Conservation (phyloP, 176 grass and related monocot genomes). For the Triticum dicoccoides region DNA sequence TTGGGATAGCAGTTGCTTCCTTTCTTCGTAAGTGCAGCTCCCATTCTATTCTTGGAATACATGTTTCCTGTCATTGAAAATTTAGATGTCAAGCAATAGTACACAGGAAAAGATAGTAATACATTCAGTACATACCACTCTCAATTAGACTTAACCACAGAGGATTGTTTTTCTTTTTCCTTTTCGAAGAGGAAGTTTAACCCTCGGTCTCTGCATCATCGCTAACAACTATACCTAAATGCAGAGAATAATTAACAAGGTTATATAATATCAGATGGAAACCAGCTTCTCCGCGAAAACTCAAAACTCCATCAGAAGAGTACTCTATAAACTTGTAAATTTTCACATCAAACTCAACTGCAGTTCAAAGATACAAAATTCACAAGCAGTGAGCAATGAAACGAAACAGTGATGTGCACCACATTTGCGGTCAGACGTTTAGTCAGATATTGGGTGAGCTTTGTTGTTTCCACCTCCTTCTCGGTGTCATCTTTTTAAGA, state of each 20-base stretch:
- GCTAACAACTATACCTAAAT: not conserved
- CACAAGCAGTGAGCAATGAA: not conserved
- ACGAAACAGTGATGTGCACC: not conserved
- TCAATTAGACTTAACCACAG: not conserved
- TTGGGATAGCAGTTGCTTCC: constrained; percentile 47
- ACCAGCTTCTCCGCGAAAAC: not conserved
- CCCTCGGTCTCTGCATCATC: too few relatives aligned
- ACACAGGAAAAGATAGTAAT: not conserved
- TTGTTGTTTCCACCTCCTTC: not conserved
- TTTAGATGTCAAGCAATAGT: not conserved
- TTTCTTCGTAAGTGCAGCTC: constrained; percentile 63
- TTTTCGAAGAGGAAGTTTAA: too few relatives aligned
- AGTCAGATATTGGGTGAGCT: not conserved
- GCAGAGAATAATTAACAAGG: not conserved
- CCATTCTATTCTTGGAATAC: not conserved
- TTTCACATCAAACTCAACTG: not conserved
- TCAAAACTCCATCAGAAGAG: not conserved
- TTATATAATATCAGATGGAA: not conserved
- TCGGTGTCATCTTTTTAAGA: not conserved
- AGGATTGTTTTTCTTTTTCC: too few relatives aligned
- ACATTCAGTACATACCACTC: not conserved
- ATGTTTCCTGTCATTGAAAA: not conserved
- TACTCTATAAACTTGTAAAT: not conserved
- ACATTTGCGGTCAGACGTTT: not conserved
- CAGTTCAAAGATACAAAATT: not conserved